These are phyloP conservation scores for Coemansia sp. DNA, from an alignment of 192 early-diverging fungal genomes.

Conservation along the genomic window DNA sequence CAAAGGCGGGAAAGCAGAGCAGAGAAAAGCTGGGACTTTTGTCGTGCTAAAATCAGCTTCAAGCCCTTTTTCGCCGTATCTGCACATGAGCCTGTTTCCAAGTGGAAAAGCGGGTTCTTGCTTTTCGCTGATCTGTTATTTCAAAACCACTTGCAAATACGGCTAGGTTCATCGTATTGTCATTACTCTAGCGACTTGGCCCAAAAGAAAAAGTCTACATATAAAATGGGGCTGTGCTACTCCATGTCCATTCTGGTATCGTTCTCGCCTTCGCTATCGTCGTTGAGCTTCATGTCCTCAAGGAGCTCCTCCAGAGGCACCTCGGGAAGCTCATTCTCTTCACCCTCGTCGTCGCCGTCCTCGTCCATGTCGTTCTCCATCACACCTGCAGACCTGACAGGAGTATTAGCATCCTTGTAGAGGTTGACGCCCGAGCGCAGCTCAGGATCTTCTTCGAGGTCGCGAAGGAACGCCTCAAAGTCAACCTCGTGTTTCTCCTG, in stretches of 20 bases:
- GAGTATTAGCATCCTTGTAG: constrained; percentile 63
- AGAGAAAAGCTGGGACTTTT: too few species aligned
- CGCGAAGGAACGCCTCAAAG: constrained; percentile 94
- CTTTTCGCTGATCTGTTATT: too few species aligned
- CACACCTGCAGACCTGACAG: constrained; percentile 14
- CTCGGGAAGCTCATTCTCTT: constrained; percentile 92
- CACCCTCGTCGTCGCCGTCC: constrained; percentile 59
- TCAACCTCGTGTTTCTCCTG: constrained; percentile 78
- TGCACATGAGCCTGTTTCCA: too few species aligned
- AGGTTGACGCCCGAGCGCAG: constrained; percentile 92
- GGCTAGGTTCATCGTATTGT: too few species aligned
- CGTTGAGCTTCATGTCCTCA: constrained; percentile 81
- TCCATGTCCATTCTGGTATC: constrained; percentile 29
- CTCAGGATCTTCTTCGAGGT: constrained; percentile 98
- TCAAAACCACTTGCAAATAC: too few species aligned
- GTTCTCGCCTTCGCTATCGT: constrained; percentile 52
- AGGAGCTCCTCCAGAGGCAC: constrained; percentile 90
- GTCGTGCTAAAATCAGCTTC: too few species aligned
- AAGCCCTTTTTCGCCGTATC: too few species aligned
- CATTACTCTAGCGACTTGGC: too few species aligned
- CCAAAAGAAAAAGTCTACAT: not conserved
- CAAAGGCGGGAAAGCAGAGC: too few species aligned
- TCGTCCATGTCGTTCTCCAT: constrained; percentile 28
- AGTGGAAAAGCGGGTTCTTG: too few species aligned
- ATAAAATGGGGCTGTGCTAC: constrained; percentile 2